phyloP scores from a whole-genome alignment of 495 filamentous ascomycete species.

The Beverwykella pulmonaria region DNA sequence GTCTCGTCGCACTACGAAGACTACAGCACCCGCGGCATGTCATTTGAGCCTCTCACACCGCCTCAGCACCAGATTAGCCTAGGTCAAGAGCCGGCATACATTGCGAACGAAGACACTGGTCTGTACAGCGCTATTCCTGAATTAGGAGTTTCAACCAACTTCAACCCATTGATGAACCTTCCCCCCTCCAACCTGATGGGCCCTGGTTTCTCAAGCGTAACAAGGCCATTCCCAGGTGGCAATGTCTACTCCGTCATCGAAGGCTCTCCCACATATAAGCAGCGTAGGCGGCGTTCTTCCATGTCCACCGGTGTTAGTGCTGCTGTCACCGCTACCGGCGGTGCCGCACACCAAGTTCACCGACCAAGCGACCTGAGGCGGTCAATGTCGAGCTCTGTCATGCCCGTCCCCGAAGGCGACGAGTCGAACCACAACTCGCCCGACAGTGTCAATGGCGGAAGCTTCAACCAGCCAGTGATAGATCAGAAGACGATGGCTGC shows the following conservation, averaged over 20 bases:
- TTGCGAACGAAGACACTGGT: conserved; percentile 95
- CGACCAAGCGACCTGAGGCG: conserved; percentile 85
- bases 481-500: conserved; percentile 71
- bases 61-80: conserved; percentile 83
- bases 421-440: conserved; percentile 72
- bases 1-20: conserved; percentile 96
- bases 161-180: conserved; percentile 86
- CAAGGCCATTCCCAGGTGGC: conserved; percentile 69
- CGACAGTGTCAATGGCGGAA: conserved; percentile 60
- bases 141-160: conserved; percentile 58
- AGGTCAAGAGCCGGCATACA: conserved; percentile 87
- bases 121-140: conserved; percentile 94
- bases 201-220: conserved; percentile 67
- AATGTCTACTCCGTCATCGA: conserved; percentile 95
- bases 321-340: conserved; percentile 59
- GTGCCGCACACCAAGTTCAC: conserved; percentile 62
- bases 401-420: conserved; percentile 76
- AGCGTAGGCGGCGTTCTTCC: conserved; percentile 88
- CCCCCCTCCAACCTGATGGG: conserved; percentile 82
- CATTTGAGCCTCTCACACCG: conserved; percentile 93
- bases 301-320: conserved; percentile 72
- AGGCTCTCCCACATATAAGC: conserved; percentile 98
- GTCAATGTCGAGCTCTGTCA: conserved; percentile 87
- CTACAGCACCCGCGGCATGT: conserved; percentile 94
- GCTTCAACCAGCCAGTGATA: conserved; percentile 54